phyloP scores from a whole-genome alignment of 2,329 filamentous ascomycete species.

The Xylariales sp. region DNA sequence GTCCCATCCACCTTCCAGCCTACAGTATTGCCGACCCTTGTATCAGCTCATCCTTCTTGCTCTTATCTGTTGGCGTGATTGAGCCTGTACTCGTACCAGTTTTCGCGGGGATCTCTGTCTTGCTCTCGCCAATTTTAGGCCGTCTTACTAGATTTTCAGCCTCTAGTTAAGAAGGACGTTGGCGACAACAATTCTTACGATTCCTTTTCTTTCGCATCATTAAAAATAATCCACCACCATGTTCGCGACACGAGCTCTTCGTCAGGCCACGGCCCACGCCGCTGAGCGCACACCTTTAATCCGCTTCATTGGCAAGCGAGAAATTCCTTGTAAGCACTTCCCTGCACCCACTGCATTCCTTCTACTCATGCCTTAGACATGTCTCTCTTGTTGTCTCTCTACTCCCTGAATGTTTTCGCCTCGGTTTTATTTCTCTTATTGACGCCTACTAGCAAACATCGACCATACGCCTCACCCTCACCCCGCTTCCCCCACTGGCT shows the following conservation, averaged over 20 bases:
- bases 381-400: not conserved
- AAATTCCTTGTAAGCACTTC: conserved; percentile 64
- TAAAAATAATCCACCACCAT: conserved; percentile 53
- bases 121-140: not conserved
- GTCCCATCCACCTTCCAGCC: not conserved
- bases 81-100: not conserved
- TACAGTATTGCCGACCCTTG: not conserved
- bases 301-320: conserved; percentile 70
- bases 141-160: not conserved
- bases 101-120: not conserved
- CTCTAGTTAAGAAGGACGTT: not conserved
- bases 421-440: conserved; percentile 28
- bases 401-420: not conserved
- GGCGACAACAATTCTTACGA: not conserved
- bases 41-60: not conserved
- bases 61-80: not conserved
- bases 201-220: conserved; percentile 29
- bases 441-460: conserved; percentile 65
- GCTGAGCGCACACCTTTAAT: conserved; percentile 71
- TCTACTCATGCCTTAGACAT: not conserved
- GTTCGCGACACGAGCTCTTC: conserved; percentile 67
- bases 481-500: conserved; percentile 74
- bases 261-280: conserved; percentile 68
- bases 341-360: not conserved
- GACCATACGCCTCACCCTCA: conserved; percentile 80